Conservation (phyloP, 1,284 basidiomycete species). For the Moesziomyces parantarcticus region DNA sequence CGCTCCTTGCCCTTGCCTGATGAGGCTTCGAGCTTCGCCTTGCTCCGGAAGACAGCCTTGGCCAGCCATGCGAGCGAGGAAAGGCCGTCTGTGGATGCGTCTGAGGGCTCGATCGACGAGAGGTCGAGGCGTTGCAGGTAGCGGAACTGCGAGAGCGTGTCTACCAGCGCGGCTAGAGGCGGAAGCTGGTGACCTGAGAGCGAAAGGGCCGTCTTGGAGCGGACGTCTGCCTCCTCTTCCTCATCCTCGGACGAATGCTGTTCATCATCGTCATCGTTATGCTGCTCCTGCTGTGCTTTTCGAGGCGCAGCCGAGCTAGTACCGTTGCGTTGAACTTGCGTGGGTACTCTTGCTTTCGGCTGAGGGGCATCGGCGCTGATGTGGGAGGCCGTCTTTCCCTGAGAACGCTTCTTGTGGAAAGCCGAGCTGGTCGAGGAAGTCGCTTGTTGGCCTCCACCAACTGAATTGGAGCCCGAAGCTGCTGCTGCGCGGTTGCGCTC, state of each 20-base stretch:
- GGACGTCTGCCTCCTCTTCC: conserved; percentile 15
- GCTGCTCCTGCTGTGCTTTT: background rate
- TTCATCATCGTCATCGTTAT: background rate
- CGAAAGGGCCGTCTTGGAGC: conserved; percentile 44
- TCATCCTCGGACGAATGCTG: background rate
- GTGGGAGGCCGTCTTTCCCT: conserved; percentile 8
- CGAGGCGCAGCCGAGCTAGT: background rate
- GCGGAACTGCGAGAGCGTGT: conserved; percentile 57
- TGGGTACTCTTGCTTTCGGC: too few species aligned
- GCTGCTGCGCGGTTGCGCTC: conserved; percentile 38
- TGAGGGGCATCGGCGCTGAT: background rate
- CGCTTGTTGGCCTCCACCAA: background rate
- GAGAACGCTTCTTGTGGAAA: conserved; percentile 38
- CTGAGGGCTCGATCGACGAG: conserved; percentile 51
- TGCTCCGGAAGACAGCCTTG: conserved; percentile 50
- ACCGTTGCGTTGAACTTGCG: background rate
- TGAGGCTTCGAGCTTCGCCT: conserved; percentile 2
- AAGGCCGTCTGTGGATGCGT: conserved; percentile 44
- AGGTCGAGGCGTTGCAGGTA: conserved; percentile 59
- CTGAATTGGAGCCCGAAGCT: background rate
- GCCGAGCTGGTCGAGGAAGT: conserved; percentile 31
- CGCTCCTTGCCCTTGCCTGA: conserved; percentile 24
- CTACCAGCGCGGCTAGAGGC: conserved; percentile 35
- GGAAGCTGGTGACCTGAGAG: conserved; percentile 56
- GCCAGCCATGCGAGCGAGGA: conserved; percentile 48